Base-by-base conservation (phyloP, 2,329 filamentous ascomycete species). In the Polychaeton citri region DNA sequence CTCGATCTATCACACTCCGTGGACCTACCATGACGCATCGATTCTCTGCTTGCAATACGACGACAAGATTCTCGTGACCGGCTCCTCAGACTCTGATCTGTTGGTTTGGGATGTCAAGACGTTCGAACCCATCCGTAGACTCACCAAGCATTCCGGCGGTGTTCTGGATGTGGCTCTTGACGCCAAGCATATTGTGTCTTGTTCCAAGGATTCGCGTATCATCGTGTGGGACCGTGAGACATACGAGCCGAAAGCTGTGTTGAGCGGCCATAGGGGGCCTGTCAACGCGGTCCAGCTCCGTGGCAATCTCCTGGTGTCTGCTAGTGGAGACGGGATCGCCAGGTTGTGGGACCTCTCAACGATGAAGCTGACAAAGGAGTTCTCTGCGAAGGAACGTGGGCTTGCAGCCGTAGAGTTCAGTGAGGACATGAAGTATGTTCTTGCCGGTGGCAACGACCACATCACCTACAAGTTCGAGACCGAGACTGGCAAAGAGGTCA, bases 211-310 rank as follows among this genome's bases (percentile, higher is more conserved):
- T 60, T 77, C 80, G 28, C 87, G 74, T 43, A 93, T 98, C 54
- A 92, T 87, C 53, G 78, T 98, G 17, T 96, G 88, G 88, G 83
- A 94, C 52, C 82, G 90, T 32, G 64, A 73, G 37, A 90, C 83
- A 0, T 83, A 85, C 21, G 63, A 65, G 7, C 68, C 92, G 32
- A 61, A 93, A 33, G 83, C 82, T 51, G 81, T 83, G 50, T 72
- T 98, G 33, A 72, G 74, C 21, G 90, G 88, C 6, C 90, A 98
- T 59, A 71, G 76, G 2, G 90, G 90, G 0, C 90, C 90, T 1
- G 90, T 98, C 47, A 98, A 98, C 54, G 87, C 90, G 2, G 86
- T 98, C 4, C 88, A 96, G 62, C 75, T 98, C 58, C 81, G 88
- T 36, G 88, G 86, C 41, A 88, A 94, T 60, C 79, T 86, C 5